Conservation (phyloP, 345 rosid genomes). For the Gossypium anomalum region DNA sequence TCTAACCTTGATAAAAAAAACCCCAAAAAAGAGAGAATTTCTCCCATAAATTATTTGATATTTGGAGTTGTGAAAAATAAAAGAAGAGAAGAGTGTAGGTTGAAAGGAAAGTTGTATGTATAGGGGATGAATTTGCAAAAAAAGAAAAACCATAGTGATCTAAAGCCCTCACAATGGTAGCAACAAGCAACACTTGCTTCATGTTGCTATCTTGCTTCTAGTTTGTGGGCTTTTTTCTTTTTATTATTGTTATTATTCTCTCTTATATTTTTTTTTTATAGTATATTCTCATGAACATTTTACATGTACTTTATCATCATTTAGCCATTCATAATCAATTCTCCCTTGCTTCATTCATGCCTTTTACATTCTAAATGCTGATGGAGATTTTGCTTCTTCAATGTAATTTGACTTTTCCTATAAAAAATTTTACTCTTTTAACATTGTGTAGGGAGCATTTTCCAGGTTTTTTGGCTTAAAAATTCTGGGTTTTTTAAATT, state of each 20-base stretch:
- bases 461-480: background rate
- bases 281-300: slow-evolving; percentile 40
- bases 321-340: no score
- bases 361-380: no score
- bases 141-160: slow-evolving; percentile 25
- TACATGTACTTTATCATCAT: slow-evolving; percentile 18
- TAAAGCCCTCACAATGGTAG: slow-evolving; percentile 15
- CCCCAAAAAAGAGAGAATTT: slow-evolving; percentile 32
- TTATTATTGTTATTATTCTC: slow-evolving; percentile 29
- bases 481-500: background rate
- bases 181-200: slow-evolving; percentile 13
- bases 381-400: no score
- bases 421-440: background rate
- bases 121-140: slow-evolving; percentile 38
- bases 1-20: slow-evolving; percentile 26
- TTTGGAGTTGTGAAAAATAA: slow-evolving; percentile 40
- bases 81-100: slow-evolving; percentile 33
- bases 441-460: background rate
- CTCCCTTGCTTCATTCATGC: no score
- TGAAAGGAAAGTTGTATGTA: slow-evolving; percentile 55
- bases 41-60: slow-evolving; percentile 40
- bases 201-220: slow-evolving; percentile 23
- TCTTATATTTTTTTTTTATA: slow-evolving; percentile 25
- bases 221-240: slow-evolving; percentile 29
- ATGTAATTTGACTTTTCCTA: no score